phyloP scores from a whole-genome alignment of 2,329 filamentous ascomycete species.

The Albophoma yamanashiensis region DNA sequence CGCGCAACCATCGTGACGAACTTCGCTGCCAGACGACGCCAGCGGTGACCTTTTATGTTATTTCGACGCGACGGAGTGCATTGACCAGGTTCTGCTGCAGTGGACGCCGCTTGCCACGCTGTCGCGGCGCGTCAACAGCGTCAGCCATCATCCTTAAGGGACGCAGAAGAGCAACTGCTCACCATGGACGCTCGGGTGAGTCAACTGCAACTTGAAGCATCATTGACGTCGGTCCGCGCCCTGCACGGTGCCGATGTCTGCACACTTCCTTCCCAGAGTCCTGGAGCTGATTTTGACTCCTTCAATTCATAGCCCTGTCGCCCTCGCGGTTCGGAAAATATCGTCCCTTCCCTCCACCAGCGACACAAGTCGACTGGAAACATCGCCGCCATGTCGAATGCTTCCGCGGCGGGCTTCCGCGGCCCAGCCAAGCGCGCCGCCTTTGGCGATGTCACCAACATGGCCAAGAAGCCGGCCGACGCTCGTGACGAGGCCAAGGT shows the following conservation, averaged over 20 bases:
- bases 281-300: neutral
- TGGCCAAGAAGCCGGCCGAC: conserved; percentile 25
- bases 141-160: conserved; percentile 7
- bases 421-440: conserved; percentile 60
- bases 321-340: conserved; percentile 41
- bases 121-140: conserved; percentile 11
- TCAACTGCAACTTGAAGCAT: conserved; percentile 3
- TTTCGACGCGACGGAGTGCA: conserved; percentile 3
- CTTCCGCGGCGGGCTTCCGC: conserved; percentile 18
- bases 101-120: conserved; percentile 3
- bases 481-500: conserved; percentile 23
- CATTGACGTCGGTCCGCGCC: neutral
- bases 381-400: conserved; percentile 26
- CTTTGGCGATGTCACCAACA: conserved; percentile 77
- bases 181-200: conserved; percentile 25
- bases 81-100: conserved; percentile 3
- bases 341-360: conserved; percentile 52
- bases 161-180: conserved; percentile 7
- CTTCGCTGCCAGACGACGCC: neutral
- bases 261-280: neutral
- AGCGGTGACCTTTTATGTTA: conserved; percentile 6
- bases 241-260: neutral
- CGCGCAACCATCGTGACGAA: neutral
- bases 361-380: conserved; percentile 70
- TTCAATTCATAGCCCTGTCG: conserved; percentile 23